Base-by-base conservation (phyloP, 306 rosid genomes). In the Quercus robur region DNA sequence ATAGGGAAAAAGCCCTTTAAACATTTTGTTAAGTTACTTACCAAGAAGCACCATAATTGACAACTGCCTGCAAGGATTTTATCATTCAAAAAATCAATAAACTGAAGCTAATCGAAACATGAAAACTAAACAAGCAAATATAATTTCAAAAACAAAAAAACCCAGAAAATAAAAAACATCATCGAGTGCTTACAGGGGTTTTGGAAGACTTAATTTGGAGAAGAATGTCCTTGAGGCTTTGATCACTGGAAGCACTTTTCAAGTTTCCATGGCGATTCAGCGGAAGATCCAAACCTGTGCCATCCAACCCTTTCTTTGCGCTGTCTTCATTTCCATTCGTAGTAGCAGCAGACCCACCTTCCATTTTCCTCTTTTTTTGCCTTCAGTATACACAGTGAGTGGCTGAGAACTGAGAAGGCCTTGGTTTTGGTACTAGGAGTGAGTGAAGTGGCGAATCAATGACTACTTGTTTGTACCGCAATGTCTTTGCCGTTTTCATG, bases 1-100 rank as follows among this genome's bases (percentile, higher is more conserved):
- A 41, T 8, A 2, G 0, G 1, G 3, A 41, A 7, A 41, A 41
- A 8, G 46, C 46, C 46, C 46, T 41, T 7, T 23, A 35, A 35
- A 38, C 52, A 35, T 10, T 20, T 4, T 54, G 20, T 28, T 38
- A 85, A 88, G 20, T 28, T 38, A 85, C 89, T 55, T 81, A 91
- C 97, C 97, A 93, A 38, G 99, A 88, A 7, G 97, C 99, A 4
- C 99, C 97, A 46, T 94, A 94, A 73, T 91, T 93, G 90, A 94
- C 90, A 51, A 93, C 97, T 52, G 95, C 91, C 97, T 94, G 97
- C 86, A 80, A 80, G 2, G 78, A 75, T 31, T 63, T n/a, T 7
- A 14, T 72, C 5, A 49, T 49, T 49, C 4, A 49, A 41, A 69
- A 41, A 79, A 58, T 64, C 18, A 77, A 59, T 49, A 33, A 38